A percentile compares a stretch with the other conserved stretches of the same genome.
Evolutionary conservation across 768 basidiomycete species (phyloP).

Genomic region (Roridomyces roridus): DNA sequence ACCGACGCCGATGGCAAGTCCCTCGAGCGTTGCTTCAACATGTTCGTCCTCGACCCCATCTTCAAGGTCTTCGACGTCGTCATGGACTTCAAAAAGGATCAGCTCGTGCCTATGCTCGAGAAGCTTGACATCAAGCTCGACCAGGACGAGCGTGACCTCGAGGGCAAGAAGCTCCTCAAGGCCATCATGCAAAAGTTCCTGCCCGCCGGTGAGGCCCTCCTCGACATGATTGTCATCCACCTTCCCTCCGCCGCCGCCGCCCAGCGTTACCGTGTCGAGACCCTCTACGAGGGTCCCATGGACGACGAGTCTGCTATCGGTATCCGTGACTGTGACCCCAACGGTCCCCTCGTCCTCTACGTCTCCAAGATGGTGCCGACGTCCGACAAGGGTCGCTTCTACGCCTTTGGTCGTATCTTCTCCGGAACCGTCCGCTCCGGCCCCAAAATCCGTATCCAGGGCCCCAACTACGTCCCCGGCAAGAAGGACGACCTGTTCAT

Average conservation of each 20-base stretch:
- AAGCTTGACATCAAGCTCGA: constrained; percentile 95
- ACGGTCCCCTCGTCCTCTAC: constrained; percentile 95
- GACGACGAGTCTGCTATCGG: constrained; percentile 99
- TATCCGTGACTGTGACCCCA: constrained; percentile 97
- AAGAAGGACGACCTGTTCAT: constrained; percentile 98
- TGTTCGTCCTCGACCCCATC: constrained; percentile 98
- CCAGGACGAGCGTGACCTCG: constrained; percentile 88
- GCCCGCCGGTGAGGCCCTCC: constrained; percentile 93
- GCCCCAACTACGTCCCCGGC: constrained; percentile 97
- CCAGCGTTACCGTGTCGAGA: constrained; percentile 98
- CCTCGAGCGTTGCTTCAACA: constrained; percentile 97
- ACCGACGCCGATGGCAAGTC: constrained; percentile 81
- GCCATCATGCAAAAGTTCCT: constrained; percentile 99
- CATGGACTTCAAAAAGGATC: constrained; percentile 99
- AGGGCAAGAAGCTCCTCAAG: constrained; percentile 96
- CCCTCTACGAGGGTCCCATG: constrained; percentile 99
- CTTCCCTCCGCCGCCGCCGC: constrained; percentile 97
- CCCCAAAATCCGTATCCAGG: constrained; percentile 98
- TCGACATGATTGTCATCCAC: constrained; percentile 99
- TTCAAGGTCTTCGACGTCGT: constrained; percentile 97
- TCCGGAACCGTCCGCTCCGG: constrained; percentile 96
- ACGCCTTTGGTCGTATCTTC: constrained; percentile 99
- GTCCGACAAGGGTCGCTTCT: constrained; percentile 99
- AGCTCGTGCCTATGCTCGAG: constrained; percentile 81
- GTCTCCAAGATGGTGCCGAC: constrained; percentile 99